phyloP scores from a whole-genome alignment of 129 eudicot genomes.

The Scalesia atractyloides region DNA sequence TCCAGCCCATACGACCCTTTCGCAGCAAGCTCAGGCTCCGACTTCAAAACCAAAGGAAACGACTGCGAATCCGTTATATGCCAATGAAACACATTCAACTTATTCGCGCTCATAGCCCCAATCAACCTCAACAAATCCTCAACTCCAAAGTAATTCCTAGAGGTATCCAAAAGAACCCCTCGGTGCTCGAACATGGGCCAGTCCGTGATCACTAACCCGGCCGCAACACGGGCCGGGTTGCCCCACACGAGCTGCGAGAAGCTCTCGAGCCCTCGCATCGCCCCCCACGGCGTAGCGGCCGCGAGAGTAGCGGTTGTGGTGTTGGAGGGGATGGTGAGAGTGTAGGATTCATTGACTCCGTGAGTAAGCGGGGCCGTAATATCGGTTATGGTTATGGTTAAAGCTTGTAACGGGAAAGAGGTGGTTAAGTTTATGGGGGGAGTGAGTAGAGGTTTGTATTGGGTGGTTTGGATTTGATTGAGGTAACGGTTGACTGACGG shows the following conservation, averaged over 20 bases:
- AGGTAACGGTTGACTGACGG: conserved; percentile 66
- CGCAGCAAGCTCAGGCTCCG: conserved; percentile 69
- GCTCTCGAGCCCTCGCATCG: conserved; percentile 88
- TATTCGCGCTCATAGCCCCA: conserved; percentile 69
- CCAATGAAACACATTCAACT: conserved; percentile 93
- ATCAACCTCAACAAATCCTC: conserved; percentile 70
- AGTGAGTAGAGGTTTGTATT: conserved; percentile 52
- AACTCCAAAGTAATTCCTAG: conserved; percentile 61
- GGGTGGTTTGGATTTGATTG: conserved; percentile 46
- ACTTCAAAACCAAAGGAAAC: conserved; percentile 65
- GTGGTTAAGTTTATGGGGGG: conserved; percentile 48
- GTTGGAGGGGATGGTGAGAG: conserved; percentile 50
- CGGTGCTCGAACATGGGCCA: conserved; percentile 55
- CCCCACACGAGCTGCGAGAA: conserved; percentile 83
- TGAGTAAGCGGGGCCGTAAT: conserved; percentile 46
- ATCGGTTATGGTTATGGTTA: conserved; percentile 51
- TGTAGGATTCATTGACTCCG: conserved; percentile 83
- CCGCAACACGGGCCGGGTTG: conserved; percentile 44
- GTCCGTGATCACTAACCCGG: conserved; percentile 58
- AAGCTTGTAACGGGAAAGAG: conserved; percentile 34
- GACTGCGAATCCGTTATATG: conserved; percentile 97
- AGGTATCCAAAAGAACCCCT: conserved; percentile 76
- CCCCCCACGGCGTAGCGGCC: conserved; percentile 84
- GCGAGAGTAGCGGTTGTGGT: conserved; percentile 35
- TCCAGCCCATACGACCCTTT: conserved; percentile 67